A percentile compares a stretch with the other conserved stretches of the same genome.
Evolutionary conservation across 208 protist genomes (phyloP).

Genomic region (Crithidia brevicula): DNA sequence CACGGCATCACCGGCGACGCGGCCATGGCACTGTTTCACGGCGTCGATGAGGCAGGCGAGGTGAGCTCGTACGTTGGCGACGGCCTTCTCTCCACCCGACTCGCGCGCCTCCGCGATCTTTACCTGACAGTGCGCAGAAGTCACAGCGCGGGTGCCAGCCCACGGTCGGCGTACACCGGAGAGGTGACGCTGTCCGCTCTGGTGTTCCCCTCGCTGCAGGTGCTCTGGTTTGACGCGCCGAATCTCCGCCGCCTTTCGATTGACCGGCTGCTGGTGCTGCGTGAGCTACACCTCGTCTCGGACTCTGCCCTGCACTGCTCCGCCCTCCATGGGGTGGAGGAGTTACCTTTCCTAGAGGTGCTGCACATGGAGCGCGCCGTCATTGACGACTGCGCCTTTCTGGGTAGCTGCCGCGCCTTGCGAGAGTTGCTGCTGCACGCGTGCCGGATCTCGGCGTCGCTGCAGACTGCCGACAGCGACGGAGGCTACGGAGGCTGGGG

Average conservation of each 20-base stretch:
- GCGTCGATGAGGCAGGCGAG: background rate
- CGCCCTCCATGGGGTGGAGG: slow-evolving; percentile 43
- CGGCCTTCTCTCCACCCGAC: too few species aligned
- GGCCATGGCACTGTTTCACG: slow-evolving; percentile 7
- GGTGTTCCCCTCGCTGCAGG: slow-evolving; percentile 41
- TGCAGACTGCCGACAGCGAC: slow-evolving; percentile 4
- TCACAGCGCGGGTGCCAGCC: slow-evolving; percentile 9
- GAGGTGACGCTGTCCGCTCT: slow-evolving; percentile 22
- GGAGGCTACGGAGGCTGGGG: background rate
- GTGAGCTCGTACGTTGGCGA: too few species aligned
- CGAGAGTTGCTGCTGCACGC: slow-evolving; percentile 57
- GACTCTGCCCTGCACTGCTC: slow-evolving; percentile 45
- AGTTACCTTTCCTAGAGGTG: slow-evolving; percentile 52
- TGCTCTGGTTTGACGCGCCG: slow-evolving; percentile 61
- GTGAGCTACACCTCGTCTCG: slow-evolving; percentile 60
- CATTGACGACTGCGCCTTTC: slow-evolving; percentile 48
- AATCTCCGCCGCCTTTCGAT: slow-evolving; percentile 35
- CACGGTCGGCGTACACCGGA: background rate
- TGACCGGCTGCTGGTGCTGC: slow-evolving; percentile 22
- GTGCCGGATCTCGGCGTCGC: slow-evolving; percentile 39
- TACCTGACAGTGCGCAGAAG: slow-evolving; percentile 29
- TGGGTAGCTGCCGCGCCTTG: slow-evolving; percentile 41
- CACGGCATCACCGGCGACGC: slow-evolving; percentile 22
- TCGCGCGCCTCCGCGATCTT: slow-evolving; percentile 31
- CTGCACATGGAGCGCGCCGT: slow-evolving; percentile 52